Conservation (phyloP, 441 rosid species). For the Pelargonium citronellum region DNA sequence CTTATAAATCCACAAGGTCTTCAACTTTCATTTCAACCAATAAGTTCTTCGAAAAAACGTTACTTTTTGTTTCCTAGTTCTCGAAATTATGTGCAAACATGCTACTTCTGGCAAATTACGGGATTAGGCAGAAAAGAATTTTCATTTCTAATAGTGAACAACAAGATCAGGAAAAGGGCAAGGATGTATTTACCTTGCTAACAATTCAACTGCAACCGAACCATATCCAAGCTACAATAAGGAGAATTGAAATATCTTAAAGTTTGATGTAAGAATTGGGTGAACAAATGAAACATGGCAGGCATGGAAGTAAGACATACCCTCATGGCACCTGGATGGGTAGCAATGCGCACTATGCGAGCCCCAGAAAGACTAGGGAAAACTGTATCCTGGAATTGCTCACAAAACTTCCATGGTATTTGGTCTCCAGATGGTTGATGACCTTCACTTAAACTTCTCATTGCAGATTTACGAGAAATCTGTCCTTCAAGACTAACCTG, state of each 20-base stretch:
- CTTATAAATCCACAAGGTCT: neutral
- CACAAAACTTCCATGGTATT: constrained; percentile 67
- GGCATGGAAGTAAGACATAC: constrained; percentile 35
- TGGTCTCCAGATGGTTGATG: constrained; percentile 95
- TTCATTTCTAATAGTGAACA: neutral
- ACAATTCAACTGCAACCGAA: constrained; percentile 80
- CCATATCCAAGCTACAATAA: constrained; percentile 91
- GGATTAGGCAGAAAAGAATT: neutral
- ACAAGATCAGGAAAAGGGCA: constrained; percentile 1
- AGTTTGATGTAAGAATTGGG: constrained; percentile 12
- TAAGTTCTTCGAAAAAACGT: neutral
- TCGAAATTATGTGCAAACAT: neutral
- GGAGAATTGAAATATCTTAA: constrained; percentile 12
- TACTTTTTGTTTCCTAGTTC: neutral
- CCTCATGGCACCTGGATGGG: constrained; percentile 94
- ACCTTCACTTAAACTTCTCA: constrained; percentile 63
- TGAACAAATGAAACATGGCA: constrained; percentile 1
- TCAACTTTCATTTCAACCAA: constrained; percentile 1
- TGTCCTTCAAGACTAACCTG: constrained; percentile 96
- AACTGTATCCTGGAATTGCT: constrained; percentile 58
- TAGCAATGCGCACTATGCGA: constrained; percentile 95
- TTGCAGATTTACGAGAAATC: constrained; percentile 78
- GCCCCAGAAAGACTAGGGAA: constrained; percentile 96
- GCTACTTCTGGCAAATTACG: neutral
- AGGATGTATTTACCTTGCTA: constrained; percentile 50